Evolutionary conservation across 139 green algal species (phyloP).

Genomic region (Diplosphaera chodatii): DNA sequence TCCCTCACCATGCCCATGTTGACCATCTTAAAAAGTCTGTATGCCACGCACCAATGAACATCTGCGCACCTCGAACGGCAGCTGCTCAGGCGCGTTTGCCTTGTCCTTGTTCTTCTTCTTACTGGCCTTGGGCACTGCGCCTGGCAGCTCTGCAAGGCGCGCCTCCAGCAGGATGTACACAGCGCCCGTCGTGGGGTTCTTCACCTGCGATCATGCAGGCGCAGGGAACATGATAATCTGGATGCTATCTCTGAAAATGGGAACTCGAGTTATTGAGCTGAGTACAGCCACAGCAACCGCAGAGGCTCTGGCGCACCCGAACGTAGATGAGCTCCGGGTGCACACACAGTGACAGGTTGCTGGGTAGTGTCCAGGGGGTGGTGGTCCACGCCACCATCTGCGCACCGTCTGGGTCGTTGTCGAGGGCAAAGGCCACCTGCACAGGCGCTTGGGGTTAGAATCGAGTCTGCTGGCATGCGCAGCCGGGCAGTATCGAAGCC

Average conservation of each 20-base stretch:
- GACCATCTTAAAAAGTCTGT: too few relatives aligned
- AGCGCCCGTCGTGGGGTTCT: constrained; percentile 59
- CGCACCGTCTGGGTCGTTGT: constrained; percentile 64
- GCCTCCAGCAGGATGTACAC: constrained; percentile 89
- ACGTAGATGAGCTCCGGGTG: constrained; percentile 89
- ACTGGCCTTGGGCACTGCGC: constrained; percentile 75
- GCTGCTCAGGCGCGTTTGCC: constrained; percentile 10
- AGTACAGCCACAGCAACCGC: too few relatives aligned
- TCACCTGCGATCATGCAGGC: constrained; percentile 33
- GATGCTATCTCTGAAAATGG: too few relatives aligned
- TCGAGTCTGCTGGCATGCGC: too few relatives aligned
- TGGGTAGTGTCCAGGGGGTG: constrained; percentile 97
- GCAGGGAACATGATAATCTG: too few relatives aligned
- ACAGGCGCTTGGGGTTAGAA: too few relatives aligned
- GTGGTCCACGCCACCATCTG: constrained; percentile 95
- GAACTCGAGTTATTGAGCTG: too few relatives aligned
- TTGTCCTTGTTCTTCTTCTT: constrained; percentile 51
- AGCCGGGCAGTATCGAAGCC: too few relatives aligned
- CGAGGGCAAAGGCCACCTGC: constrained; percentile 74
- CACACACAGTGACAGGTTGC: constrained; percentile 96
- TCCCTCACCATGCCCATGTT: too few relatives aligned
- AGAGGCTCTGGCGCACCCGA: constrained; percentile 44
- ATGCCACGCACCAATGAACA: too few relatives aligned
- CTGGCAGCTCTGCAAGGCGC: constrained; percentile 73
- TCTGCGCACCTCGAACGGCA: constrained; percentile 39